Base-by-base conservation (phyloP, 352 stramenopile species). In the Phytophthora vignae region DNA sequence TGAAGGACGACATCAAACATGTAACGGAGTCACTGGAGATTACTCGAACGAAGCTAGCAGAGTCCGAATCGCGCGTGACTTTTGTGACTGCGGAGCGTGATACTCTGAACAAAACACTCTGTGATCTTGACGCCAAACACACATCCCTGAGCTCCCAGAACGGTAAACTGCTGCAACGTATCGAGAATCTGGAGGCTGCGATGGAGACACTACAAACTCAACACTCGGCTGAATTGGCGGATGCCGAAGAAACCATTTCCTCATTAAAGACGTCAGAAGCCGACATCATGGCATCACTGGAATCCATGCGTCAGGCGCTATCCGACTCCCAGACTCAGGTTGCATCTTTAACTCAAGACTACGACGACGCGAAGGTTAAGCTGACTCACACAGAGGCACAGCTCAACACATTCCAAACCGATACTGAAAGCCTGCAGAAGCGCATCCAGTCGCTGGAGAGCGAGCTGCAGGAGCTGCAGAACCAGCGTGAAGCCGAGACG, bases 1-100 rank as follows among this genome's bases (percentile, higher is more conserved):
- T 77, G 56, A 71, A 67, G 31, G 55, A 69, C 44, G 65, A 72
- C n/a, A 1, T 72, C 12, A 67, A 59, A 52, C 9, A 42, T 40
- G 27, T 49, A 31, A 67, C 63, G 8, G 58, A 77, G 25, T 65
- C 67, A 50, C 64, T 77, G 44, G 52, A 74, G 52, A 46, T 31
- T 40, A 25, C 48, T 65, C 55, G 67, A 52, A 66, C 57, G 3
- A n/a, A 76, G 60, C 27, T 82, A 40, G 55, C 42, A 17, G 59
- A 64, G 10, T 61, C 60, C 22, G 50, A 82, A 63, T 42, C 49
- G 12, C 63, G 44, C 48, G 55, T 69, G 36, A 59, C 50, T 57
- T 60, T 55, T 29, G 36, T 77, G 14, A 70, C 53, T 56, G 58
- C 58, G 29, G 66, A 78, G 22, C 64, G 44, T 38, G 71, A 76